A percentile compares a stretch with the other conserved stretches of the same genome.
phyloP scores from a whole-genome alignment of 2,329 filamentous ascomycete genomes.

The Exophiala xenobiotica region DNA sequence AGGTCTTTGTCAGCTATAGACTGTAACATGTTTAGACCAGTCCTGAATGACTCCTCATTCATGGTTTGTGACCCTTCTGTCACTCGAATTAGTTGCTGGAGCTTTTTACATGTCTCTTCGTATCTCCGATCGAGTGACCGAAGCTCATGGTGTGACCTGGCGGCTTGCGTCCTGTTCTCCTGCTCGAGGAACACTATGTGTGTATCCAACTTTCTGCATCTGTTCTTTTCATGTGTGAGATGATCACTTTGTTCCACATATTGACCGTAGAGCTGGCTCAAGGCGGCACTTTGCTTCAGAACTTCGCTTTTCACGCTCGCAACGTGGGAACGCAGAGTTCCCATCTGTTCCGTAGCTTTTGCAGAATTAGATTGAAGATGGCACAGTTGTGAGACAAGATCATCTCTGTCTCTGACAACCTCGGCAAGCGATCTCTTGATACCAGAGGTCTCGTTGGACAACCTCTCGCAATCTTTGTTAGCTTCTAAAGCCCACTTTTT shows the following conservation, averaged over 20 bases:
- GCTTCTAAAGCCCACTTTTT: slow-evolving; percentile 28
- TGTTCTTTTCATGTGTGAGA: slow-evolving; percentile 16
- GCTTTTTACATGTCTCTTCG: not conserved
- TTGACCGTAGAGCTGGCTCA: slow-evolving; percentile 7
- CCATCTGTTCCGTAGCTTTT: slow-evolving; percentile 2
- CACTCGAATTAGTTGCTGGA: not conserved
- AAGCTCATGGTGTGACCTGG: not conserved
- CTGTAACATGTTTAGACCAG: slow-evolving; percentile 1
- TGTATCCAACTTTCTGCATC: slow-evolving; percentile 18
- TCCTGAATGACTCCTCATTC: not conserved
- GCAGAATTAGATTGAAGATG: slow-evolving; percentile 1
- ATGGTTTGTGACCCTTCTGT: not conserved
- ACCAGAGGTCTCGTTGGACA: slow-evolving; percentile 10
- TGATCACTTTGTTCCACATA: slow-evolving; percentile 4
- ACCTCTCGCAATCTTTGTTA: slow-evolving; percentile 22
- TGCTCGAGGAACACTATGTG: slow-evolving; percentile 20
- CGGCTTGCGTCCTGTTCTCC: slow-evolving; percentile 11
- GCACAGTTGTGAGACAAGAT: slow-evolving; percentile 9
- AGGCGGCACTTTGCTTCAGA: not conserved
- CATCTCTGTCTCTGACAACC: slow-evolving; percentile 14
- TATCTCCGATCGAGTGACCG: slow-evolving; percentile 2
- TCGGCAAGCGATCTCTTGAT: slow-evolving; percentile 7
- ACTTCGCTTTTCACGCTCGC: slow-evolving; percentile 7
- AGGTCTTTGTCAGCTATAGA: slow-evolving; percentile 3
- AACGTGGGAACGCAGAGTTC: slow-evolving; percentile 6